Percentiles rank a stretch among this genome's conserved stretches.
phyloP scores from a whole-genome alignment of 2,329 filamentous ascomycete genomes.

The Epicoccum nigrum region DNA sequence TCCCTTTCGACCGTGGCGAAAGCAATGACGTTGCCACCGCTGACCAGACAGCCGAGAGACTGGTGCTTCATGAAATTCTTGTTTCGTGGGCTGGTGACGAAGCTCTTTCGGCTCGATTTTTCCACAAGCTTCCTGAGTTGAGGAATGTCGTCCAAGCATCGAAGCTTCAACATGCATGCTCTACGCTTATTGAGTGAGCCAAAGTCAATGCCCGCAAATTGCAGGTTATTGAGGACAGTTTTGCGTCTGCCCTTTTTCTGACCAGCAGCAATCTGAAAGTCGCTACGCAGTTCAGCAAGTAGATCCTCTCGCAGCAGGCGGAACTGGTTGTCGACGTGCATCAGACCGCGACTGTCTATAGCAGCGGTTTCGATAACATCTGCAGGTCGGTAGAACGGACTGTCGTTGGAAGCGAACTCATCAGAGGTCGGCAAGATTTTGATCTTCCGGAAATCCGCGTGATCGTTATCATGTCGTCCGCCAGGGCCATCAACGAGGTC shows the following conservation, averaged over 20 bases:
- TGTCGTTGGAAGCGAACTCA: slow-evolving; percentile 64
- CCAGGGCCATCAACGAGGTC: slow-evolving; percentile 57
- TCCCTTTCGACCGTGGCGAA: slow-evolving; percentile 67
- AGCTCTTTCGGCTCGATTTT: slow-evolving; percentile 51
- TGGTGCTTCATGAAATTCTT: slow-evolving; percentile 63
- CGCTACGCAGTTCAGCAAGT: slow-evolving; percentile 68
- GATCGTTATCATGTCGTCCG: slow-evolving; percentile 77
- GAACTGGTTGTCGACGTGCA: slow-evolving; percentile 74
- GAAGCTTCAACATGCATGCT: slow-evolving; percentile 50
- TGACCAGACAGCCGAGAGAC: slow-evolving; percentile 66
- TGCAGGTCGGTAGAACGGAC: slow-evolving; percentile 60
- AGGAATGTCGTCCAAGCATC: slow-evolving; percentile 52
- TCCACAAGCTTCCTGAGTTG: slow-evolving; percentile 44
- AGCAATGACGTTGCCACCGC: slow-evolving; percentile 58
- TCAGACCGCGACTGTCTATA: slow-evolving; percentile 47
- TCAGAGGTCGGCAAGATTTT: slow-evolving; percentile 69
- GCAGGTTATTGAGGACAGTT: slow-evolving; percentile 50
- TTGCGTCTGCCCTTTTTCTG: slow-evolving; percentile 56
- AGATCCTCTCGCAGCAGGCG: slow-evolving; percentile 75
- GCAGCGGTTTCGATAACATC: slow-evolving; percentile 55
- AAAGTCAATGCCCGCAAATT: slow-evolving; percentile 49
- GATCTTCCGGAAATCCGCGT: slow-evolving; percentile 64
- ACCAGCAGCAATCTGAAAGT: slow-evolving; percentile 59
- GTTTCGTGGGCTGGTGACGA: slow-evolving; percentile 52
- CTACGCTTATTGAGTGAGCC: slow-evolving; percentile 40